Base-by-base conservation (phyloP, 495 filamentous ascomycete genomes). In the Cercophora newfieldiana region DNA sequence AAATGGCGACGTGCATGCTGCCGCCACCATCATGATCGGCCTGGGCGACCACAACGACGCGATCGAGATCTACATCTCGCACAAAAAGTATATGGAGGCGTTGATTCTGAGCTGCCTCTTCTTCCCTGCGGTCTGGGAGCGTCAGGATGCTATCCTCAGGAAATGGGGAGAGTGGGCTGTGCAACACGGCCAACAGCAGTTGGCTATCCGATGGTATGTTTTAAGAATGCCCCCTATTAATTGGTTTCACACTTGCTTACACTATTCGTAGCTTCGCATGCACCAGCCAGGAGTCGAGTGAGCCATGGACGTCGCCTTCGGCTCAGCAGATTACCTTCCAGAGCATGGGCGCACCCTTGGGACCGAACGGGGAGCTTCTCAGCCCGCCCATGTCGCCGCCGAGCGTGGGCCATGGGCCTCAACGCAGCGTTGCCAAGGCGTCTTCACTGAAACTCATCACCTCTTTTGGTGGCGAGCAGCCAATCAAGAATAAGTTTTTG, bases 141-240 rank as follows among this genome's bases (percentile, higher is more conserved):
- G 93, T 30, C 91, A 95, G 74, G 89, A 90, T 49, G 88, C 91
- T 69, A 84, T 99, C 50, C 87, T 98, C 63, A 87, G 91, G 69
- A 92, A 94, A 77, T 99, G 96, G 95, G 95, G 95, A 68, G 95
- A 98, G 71, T 88, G 89, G 76, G 93, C 94, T 56, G 88, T 97
- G 5, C 87, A 91, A 50, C 89, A 94, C 68, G 89, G 90, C 21
- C 91, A 98, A 69, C 89, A 94, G 63, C 89, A 94, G 68, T 84
- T 99, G 48, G 95, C 95, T 29, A 95, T 97, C 51, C 87, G 93
- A 73, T 98, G 96, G 83, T 86, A 74, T 66, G 80, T 78, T 0
- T 64, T 4, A 10, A 0, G 7, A n/a, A 26, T 28, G 2, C 8
- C 25, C 22, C 14, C 10, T 26, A 3, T 30, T 16, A 30, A 16